Evolutionary conservation across 129 eudicot genomes (phyloP).

Genomic region (Flaveria ramosissima): DNA sequence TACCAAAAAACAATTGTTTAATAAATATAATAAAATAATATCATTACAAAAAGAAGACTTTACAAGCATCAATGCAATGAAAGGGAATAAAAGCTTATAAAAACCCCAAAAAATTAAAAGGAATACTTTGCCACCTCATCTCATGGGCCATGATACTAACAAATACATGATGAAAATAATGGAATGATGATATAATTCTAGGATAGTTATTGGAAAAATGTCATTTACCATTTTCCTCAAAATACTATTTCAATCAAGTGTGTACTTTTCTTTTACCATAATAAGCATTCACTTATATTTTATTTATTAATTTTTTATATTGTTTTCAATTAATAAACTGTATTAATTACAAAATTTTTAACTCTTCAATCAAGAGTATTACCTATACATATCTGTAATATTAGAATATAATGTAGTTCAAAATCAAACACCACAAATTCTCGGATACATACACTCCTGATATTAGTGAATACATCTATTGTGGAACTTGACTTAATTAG

Average conservation of each 20-base stretch:
- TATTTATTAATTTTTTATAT: neutral
- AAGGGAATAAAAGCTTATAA: slow-evolving; percentile 21
- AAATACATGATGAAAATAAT: slow-evolving; percentile 5
- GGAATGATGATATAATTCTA: neutral
- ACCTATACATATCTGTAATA: too few relatives aligned
- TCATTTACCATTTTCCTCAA: neutral
- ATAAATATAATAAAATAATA: slow-evolving; percentile 1
- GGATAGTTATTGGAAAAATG: neutral
- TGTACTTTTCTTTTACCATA: too few relatives aligned
- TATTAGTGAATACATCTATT: too few relatives aligned
- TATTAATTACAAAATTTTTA: too few relatives aligned
- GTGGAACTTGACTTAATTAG: too few relatives aligned
- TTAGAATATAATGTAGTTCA: too few relatives aligned
- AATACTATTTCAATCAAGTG: too few relatives aligned
- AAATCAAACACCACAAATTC: too few relatives aligned
- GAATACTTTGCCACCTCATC: slow-evolving; percentile 32
- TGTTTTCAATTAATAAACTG: neutral
- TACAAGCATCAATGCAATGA: slow-evolving; percentile 38
- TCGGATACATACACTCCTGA: too few relatives aligned
- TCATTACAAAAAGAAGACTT: slow-evolving; percentile 37
- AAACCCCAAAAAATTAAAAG: slow-evolving; percentile 1
- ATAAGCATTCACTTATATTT: too few relatives aligned
- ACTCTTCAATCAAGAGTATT: too few relatives aligned
- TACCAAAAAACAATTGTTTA: neutral
- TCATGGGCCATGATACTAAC: slow-evolving; percentile 16